Evolutionary conservation across 306 rosid species (phyloP), one percentile per base, ranked within the genome.

Genomic region (Crotalaria pallida): DNA sequence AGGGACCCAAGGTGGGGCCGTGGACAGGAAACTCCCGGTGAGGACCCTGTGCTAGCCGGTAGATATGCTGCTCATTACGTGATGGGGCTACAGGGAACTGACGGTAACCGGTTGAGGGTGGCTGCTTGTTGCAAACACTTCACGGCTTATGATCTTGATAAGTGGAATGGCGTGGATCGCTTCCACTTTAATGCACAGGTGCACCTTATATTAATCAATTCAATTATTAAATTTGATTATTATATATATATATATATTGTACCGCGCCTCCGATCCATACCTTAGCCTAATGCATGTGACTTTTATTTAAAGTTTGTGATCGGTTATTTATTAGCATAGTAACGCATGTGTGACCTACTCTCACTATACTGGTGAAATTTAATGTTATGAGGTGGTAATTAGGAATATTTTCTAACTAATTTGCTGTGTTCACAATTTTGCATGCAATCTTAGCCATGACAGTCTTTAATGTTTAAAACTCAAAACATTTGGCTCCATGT

Each of bases 11-110:
- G 98, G 86, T 93, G 98, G 96, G 97, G 97, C 38, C 96, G 97
- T 19, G 97, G 90, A 69, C 97, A 90, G 85, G 97, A 90, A n/a
- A n/a, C n/a, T n/a, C n/a, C 98, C 74, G 98, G 98, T 66, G 98
- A 93, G 82, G 98, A 93, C 11, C 98, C 98, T 1, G 38, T 84
- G 3, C 57, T 93, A 6, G 98, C 77, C 56, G 98, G 98, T 22
- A 65, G 6, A 1, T 93, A 93, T 41, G 98, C 94, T 0, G 92
- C 94, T 33, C 84, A 83, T 24, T 93, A 88, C 63, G 94, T 90
- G 2, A 80, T 68, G 31, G 96, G 98, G 0, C 70, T 90, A 22
- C 98, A 93, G 89, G 97, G 97, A 12, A 77, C 80, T 1, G 88
- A 77, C 77, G 81, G 68, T 66, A 66, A 67, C 74, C 87, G 83